Conservation (phyloP, 345 rosid species). For the Brassica carinata region DNA sequence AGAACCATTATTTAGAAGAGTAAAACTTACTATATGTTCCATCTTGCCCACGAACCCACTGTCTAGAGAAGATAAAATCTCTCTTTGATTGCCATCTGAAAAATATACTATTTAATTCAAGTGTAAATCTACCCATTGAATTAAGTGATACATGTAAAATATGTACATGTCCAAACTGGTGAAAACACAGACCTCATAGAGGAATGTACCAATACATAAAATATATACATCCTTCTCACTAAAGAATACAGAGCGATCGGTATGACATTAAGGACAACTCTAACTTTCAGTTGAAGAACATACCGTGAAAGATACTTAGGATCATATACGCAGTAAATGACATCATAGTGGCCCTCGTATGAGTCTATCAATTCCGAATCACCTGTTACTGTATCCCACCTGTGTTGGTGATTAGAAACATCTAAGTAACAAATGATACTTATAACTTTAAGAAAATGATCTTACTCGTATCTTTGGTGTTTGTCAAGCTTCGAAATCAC, state of each 20-base stretch:
- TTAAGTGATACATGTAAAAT: conserved; percentile 7
- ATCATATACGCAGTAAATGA: conserved; percentile 80
- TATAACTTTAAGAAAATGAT: conserved; percentile 24
- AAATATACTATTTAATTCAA: conserved; percentile 29
- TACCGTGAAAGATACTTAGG: conserved; percentile 87
- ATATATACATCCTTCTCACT: not conserved
- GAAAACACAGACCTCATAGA: conserved; percentile 4
- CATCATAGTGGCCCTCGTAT: conserved; percentile 89
- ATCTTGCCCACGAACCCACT: conserved; percentile 97
- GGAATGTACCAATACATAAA: conserved; percentile 1
- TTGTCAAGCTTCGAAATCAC: conserved; percentile 71
- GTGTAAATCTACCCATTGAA: conserved; percentile 5
- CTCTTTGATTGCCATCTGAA: conserved; percentile 88
- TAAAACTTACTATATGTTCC: conserved; percentile 90
- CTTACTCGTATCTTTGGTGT: conserved; percentile 90
- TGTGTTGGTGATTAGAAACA: conserved; percentile 56
- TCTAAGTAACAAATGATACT: conserved; percentile 25
- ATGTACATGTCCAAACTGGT: conserved; percentile 22
- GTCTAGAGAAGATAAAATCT: conserved; percentile 96
- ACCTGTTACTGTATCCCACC: conserved; percentile 96
- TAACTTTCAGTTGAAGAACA: conserved; percentile 11
- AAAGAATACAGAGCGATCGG: not conserved
- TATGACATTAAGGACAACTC: conserved; percentile 1
- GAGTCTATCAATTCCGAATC: conserved; percentile 85
- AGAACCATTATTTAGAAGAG: not conserved